Percentiles rank a stretch among this genome's conserved stretches.
Conservation (phyloP, 1,284 basidiomycete genomes). For the Bjerkandera adusta region DNA sequence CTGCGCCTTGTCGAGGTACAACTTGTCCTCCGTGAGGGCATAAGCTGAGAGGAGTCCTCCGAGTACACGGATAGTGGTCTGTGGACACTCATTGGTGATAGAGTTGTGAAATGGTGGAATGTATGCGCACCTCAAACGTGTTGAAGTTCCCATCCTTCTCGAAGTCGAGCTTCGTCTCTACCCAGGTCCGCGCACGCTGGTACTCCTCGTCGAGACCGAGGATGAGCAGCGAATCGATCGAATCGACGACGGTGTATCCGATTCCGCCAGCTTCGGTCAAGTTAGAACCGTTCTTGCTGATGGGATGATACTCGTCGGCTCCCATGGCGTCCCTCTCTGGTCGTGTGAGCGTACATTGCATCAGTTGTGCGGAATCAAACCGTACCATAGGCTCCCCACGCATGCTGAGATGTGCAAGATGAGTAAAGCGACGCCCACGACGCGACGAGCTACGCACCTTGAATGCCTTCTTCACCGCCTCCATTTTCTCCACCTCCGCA, state of each 20-base stretch:
- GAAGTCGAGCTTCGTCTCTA: conserved; percentile 69
- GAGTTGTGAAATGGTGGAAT: conserved; percentile 7
- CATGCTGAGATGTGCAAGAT: conserved; percentile 48
- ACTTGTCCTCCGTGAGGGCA: conserved; percentile 62
- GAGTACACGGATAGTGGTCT: conserved; percentile 81
- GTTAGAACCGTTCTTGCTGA: conserved; percentile 73
- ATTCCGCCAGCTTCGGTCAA: conserved; percentile 75
- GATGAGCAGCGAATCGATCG: conserved; percentile 84
- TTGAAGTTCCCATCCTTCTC: conserved; percentile 82
- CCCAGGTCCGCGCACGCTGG: conserved; percentile 75
- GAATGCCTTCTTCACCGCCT: conserved; percentile 76
- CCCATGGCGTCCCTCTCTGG: conserved; percentile 88
- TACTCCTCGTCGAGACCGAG: conserved; percentile 86
- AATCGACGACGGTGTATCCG: conserved; percentile 83
- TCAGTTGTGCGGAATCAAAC: conserved; percentile 12
- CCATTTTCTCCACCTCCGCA: conserved; percentile 61
- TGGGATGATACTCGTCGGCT: conserved; percentile 85
- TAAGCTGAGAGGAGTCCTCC: conserved; percentile 86
- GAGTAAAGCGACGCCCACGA: conserved; percentile 1
- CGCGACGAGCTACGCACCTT: conserved; percentile 47
- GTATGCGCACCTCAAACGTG: conserved; percentile 79
- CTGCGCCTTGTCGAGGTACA: conserved; percentile 75
- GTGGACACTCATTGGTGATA: conserved; percentile 5
- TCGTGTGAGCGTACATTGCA: conserved; percentile 24
- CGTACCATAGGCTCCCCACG: conserved; percentile 78